Evolutionary conservation across 495 filamentous ascomycete genomes (phyloP), one percentile per base, ranked within the genome.

Genomic region (Trichoderma virens): DNA sequence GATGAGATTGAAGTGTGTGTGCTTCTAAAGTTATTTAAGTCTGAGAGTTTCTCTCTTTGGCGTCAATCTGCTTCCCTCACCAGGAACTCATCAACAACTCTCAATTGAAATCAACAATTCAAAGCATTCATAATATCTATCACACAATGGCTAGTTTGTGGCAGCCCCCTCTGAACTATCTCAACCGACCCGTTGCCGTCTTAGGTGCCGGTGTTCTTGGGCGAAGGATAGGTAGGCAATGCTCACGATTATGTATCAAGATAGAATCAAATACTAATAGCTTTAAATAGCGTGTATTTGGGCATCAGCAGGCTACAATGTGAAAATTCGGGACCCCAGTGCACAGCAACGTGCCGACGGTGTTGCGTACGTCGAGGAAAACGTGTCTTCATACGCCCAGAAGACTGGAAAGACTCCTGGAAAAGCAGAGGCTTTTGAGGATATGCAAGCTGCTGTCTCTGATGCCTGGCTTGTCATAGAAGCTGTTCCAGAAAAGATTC

Each of bases 401-500:
- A 47, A 47, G 43, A 47, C 43, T 25, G 43, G 43, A 20, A 47
- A 47, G 43, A 8, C 43, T 5, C 18, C 43, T 7, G 43, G 43
- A 16, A 47, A 23, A 0, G n/a, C 20, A 23, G 2, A 20, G 43
- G 43, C 43, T n/a, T 20, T 47, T 79, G 54, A 70, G 69, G 0
- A 38, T 2, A 35, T 63, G 32, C 62, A 61, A 35, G 25, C 30
- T 11, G 43, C 43, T 47, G 43, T 47, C 20, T 16, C 18, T 0
- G 6, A 47, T 47, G 43, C 61, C 8, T 84, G 75, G 76, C 74
- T 84, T 43, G 79, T 82, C n/a, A 79, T 87, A 63, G 84, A 87
- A 65, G 81, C 80, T 25, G 78, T 86, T 0, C 84, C 84, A 1
- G 84, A 86, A 70, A 78, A 77, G 25, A 67, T 84, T 9, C 68